Evolutionary conservation across 495 filamentous ascomycete species (phyloP).

Genomic region (Penicillium steckii): DNA sequence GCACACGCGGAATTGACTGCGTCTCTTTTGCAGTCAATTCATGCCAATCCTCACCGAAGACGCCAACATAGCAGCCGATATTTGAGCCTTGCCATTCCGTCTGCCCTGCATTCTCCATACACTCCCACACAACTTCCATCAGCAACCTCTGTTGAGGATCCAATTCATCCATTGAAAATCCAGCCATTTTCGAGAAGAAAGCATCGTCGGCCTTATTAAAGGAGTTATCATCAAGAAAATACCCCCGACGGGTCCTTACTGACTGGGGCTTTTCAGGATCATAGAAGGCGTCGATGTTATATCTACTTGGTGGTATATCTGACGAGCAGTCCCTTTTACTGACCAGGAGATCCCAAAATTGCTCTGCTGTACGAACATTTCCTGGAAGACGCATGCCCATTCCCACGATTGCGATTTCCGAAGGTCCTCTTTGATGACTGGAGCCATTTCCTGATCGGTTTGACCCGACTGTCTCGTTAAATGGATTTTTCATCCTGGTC

Average conservation of each 20-base stretch:
- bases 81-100: constrained; percentile 37
- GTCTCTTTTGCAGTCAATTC: constrained; percentile 22
- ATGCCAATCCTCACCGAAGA: constrained; percentile 36
- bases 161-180: too few relatives aligned
- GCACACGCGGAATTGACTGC: constrained; percentile 12
- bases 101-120: constrained; percentile 44
- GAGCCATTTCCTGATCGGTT: too few relatives aligned
- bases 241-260: constrained; percentile 3
- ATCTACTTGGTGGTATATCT: too few relatives aligned
- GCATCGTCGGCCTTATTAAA: constrained; percentile 34
- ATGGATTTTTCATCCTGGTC: too few relatives aligned
- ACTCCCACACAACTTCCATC: constrained; percentile 47
- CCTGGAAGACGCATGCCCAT: constrained; percentile 50
- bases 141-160: constrained; percentile 60
- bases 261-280: constrained; percentile 1
- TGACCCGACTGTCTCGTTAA: neutral
- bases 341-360: constrained; percentile 45
- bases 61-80: constrained; percentile 49
- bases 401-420: constrained; percentile 52
- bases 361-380: constrained; percentile 23
- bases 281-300: constrained; percentile 34
- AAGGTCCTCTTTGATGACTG: constrained; percentile 14
- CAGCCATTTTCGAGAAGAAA: constrained; percentile 41
- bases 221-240: constrained; percentile 41
- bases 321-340: constrained; percentile 39